Evolutionary conservation across 305 asterid species (phyloP).

Genomic region (Solanum hybrid): DNA sequence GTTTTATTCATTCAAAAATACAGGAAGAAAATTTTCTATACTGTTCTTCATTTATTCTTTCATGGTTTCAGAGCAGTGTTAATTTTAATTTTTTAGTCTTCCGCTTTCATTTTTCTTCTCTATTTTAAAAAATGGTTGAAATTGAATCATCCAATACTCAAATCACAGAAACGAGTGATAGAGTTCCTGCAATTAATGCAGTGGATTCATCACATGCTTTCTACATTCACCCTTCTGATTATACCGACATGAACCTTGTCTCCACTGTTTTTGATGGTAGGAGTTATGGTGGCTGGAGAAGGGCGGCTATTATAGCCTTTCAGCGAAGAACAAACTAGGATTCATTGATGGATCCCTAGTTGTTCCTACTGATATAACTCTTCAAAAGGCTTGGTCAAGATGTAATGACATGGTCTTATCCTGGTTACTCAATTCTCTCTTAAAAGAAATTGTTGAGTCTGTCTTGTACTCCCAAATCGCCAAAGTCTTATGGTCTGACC

Average conservation of each 20-base stretch:
- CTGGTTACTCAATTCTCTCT: too few relatives aligned
- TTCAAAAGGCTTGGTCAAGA: neutral
- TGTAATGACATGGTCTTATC: neutral
- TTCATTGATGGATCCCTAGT: neutral
- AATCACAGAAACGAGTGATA: too few relatives aligned
- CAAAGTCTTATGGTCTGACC: too few relatives aligned
- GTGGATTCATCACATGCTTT: too few relatives aligned
- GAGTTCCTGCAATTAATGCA: neutral
- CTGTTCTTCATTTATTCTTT: neutral
- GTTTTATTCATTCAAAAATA: too few relatives aligned
- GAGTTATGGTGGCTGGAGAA: neutral
- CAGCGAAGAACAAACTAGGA: neutral
- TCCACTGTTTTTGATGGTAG: too few relatives aligned
- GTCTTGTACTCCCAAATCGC: too few relatives aligned
- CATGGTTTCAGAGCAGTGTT: neutral
- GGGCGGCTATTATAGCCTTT: too few relatives aligned
- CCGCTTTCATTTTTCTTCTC: neutral
- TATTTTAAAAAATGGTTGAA: neutral
- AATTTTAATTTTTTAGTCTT: neutral
- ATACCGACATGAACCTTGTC: neutral
- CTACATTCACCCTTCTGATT: too few relatives aligned
- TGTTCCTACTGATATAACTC: neutral
- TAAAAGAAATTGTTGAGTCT: too few relatives aligned
- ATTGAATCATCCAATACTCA: neutral
- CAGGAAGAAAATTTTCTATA: too few relatives aligned